Evolutionary conservation across 306 rosid genomes (phyloP).

Genomic region (Prunus davidiana): DNA sequence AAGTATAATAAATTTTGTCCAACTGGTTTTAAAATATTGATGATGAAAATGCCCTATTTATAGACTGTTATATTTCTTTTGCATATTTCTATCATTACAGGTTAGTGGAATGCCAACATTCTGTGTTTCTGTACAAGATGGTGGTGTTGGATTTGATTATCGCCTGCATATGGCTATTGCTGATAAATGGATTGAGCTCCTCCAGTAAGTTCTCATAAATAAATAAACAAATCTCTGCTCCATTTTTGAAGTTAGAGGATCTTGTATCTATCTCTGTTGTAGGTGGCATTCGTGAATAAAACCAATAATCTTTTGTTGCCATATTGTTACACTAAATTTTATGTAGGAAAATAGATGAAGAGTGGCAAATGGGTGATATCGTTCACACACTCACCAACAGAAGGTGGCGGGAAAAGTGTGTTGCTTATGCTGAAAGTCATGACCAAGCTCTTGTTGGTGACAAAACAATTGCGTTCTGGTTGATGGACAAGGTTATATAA

Average conservation of each 20-base stretch:
- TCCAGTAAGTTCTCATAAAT: constrained; percentile 50
- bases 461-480: constrained; percentile 97
- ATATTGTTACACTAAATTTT: not conserved
- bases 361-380: constrained; percentile 83
- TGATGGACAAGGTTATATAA: constrained; percentile 90
- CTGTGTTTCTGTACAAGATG: constrained; percentile 79
- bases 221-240: not conserved
- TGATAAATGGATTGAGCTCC: constrained; percentile 97
- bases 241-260: not conserved
- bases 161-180: constrained; percentile 98
- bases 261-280: not conserved
- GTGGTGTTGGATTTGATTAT: constrained; percentile 92
- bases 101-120: constrained; percentile 99
- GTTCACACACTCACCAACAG: constrained; percentile 79
- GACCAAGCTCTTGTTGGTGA: constrained; percentile 99
- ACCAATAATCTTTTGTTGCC: not conserved
- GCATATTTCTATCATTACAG: constrained; percentile 43
- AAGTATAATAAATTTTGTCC: not conserved
- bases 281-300: not conserved
- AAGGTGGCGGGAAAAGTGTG: constrained; percentile 94
- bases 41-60: constrained; percentile 7
- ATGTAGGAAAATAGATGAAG: constrained; percentile 71
- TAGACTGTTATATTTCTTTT: not conserved
- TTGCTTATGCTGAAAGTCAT: constrained; percentile 97
- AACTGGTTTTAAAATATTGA: not conserved